These are phyloP conservation scores for Rosa multiflora DNA, from an alignment of 306 rosid genomes.

Conservation along the genomic window DNA sequence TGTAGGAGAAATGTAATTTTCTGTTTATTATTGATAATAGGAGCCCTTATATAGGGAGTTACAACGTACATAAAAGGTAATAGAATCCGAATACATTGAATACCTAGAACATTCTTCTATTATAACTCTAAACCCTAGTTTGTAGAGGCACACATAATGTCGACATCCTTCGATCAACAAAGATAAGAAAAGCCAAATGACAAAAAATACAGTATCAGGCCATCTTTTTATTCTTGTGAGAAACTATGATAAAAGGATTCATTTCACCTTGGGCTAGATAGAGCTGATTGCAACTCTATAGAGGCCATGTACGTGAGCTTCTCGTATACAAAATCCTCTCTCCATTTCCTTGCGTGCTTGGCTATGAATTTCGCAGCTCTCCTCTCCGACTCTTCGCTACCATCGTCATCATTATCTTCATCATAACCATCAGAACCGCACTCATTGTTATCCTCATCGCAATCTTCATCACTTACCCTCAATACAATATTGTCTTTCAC, in stretches of 20 bases:
- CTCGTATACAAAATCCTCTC: conserved; percentile 30
- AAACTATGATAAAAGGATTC: neutral
- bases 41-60: too few relatives aligned
- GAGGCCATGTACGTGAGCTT: conserved; percentile 7
- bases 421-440: conserved; percentile 32
- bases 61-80: too few relatives aligned
- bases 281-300: conserved; percentile 8
- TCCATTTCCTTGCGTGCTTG: conserved; percentile 28
- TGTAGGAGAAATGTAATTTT: too few relatives aligned
- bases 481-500: neutral
- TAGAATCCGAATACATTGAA: too few relatives aligned
- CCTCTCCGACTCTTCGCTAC: conserved; percentile 22
- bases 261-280: conserved; percentile 10
- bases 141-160: too few relatives aligned
- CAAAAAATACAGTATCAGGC: neutral
- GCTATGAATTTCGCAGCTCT: conserved; percentile 40
- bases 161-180: too few relatives aligned
- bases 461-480: neutral
- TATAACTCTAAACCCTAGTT: too few relatives aligned
- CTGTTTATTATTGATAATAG: too few relatives aligned
- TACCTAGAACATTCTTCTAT: too few relatives aligned
- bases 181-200: neutral
- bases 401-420: conserved; percentile 24
- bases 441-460: neutral
- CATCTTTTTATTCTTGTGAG: neutral